Conservation (phyloP, 2,329 filamentous ascomycete species). For the Rutstroemia sp. region DNA sequence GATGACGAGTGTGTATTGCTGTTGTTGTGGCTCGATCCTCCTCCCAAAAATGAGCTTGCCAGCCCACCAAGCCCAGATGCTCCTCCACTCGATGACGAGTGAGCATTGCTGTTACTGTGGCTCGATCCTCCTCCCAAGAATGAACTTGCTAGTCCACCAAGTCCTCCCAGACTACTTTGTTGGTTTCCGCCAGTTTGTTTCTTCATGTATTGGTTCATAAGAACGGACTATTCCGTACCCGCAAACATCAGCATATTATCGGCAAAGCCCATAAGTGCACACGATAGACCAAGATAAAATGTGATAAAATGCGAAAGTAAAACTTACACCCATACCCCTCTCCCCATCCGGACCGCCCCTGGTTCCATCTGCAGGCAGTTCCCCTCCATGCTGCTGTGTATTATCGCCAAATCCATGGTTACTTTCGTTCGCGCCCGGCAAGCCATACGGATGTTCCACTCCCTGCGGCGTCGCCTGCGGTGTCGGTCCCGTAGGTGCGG, state of each 20-base stretch:
- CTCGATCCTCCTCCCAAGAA: constrained; percentile 2
- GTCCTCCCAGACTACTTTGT: constrained; percentile 24
- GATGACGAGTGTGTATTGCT: constrained; percentile 21
- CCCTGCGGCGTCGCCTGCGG: constrained; percentile 42
- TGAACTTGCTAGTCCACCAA: constrained; percentile 26
- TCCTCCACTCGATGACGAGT: constrained; percentile 19
- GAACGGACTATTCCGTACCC: constrained; percentile 18
- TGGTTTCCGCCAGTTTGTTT: constrained; percentile 9
- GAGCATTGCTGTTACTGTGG: constrained; percentile 19
- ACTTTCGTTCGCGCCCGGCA: constrained; percentile 30
- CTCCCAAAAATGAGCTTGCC: constrained; percentile 30
- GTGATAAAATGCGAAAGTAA: background rate
- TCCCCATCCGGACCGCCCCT: constrained; percentile 57
- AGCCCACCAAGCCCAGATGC: constrained; percentile 31
- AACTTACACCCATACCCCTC: constrained; percentile 57
- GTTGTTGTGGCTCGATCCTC: constrained; percentile 19
- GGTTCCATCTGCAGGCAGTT: constrained; percentile 49
- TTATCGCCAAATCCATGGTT: background rate
- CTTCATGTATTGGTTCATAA: constrained; percentile 26
- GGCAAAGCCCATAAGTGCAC: too few species aligned
- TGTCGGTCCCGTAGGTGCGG: constrained; percentile 54
- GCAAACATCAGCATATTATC: background rate
- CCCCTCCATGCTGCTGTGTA: constrained; percentile 18
- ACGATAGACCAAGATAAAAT: background rate
- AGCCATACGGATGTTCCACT: constrained; percentile 55